Evolutionary conservation across 768 basidiomycete genomes (phyloP).

Genomic region (Kwoniella mangroviensis): DNA sequence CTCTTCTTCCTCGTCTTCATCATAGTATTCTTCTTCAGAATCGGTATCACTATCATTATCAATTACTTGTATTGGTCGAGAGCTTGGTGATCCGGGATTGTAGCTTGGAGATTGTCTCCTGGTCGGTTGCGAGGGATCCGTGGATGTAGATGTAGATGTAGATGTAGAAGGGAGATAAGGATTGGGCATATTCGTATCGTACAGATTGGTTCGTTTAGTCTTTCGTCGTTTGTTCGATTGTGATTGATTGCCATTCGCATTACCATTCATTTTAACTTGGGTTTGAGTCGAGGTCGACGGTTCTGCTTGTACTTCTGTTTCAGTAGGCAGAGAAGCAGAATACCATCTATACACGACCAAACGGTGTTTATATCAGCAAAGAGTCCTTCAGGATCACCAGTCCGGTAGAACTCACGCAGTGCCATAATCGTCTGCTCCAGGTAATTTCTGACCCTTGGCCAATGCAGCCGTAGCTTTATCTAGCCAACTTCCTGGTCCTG

Average conservation of each 20-base stretch:
- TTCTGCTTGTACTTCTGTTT: constrained; percentile 6
- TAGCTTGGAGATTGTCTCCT: no score
- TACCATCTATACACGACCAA: constrained; percentile 22
- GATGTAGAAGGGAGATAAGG: constrained; percentile 28
- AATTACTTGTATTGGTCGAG: neutral
- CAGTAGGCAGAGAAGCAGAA: constrained; percentile 19
- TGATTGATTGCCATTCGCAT: neutral
- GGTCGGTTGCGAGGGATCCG: no score
- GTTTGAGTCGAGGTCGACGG: neutral
- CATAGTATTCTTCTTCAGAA: constrained; percentile 9
- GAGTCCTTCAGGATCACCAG: no score
- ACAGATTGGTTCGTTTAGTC: constrained; percentile 2
- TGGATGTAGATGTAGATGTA: constrained; percentile 9
- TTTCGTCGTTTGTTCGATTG: constrained; percentile 22
- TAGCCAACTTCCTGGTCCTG: constrained; percentile 54
- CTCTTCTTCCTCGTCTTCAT: constrained; percentile 21
- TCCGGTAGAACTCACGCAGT: constrained; percentile 33
- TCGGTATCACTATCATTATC: neutral
- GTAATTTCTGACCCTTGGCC: constrained; percentile 42
- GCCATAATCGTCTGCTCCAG: constrained; percentile 33
- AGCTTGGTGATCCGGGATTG: constrained; percentile 22
- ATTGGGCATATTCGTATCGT: constrained; percentile 8
- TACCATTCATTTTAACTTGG: neutral
- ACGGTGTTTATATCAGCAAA: no score
- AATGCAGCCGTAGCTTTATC: constrained; percentile 55